Evolutionary conservation across 139 green algal species (phyloP).

Genomic region (Chlamydomonas incerta): DNA sequence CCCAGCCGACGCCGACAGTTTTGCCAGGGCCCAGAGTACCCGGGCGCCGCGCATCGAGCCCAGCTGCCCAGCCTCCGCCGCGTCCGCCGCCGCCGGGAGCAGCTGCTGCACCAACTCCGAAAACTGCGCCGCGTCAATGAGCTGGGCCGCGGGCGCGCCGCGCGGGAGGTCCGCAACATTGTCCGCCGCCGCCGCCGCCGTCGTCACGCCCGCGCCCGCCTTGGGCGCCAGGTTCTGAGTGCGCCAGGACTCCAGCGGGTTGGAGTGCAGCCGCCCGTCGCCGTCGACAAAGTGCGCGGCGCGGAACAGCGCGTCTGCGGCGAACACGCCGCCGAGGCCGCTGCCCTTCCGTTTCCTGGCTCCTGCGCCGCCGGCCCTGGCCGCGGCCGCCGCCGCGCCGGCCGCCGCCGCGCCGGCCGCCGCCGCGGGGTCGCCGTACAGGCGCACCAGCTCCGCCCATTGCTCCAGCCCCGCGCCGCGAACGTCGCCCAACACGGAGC

Average conservation of each 20-base stretch:
- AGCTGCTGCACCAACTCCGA: constrained; percentile 1
- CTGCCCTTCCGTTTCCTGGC: no score
- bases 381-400: no score
- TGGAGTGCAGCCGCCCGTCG: background rate
- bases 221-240: no score
- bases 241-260: no score
- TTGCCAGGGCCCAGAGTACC: constrained; percentile 32
- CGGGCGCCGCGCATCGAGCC: background rate
- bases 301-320: constrained; percentile 26
- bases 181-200: no score
- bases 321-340: background rate
- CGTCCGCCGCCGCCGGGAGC: background rate
- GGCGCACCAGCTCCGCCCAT: constrained; percentile 17
- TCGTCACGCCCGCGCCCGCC: no score
- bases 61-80: background rate
- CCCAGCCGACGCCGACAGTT: background rate
- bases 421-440: background rate
- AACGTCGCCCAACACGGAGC: no score
- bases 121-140: background rate
- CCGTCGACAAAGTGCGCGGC: constrained; percentile 23
- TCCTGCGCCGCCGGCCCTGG: no score
- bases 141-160: background rate
- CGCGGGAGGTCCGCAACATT: no score
- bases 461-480: background rate
- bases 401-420: no score